Evolutionary conservation across 2,329 filamentous ascomycete species (phyloP).

Genomic region (Aspergillus ochraceoroseus): DNA sequence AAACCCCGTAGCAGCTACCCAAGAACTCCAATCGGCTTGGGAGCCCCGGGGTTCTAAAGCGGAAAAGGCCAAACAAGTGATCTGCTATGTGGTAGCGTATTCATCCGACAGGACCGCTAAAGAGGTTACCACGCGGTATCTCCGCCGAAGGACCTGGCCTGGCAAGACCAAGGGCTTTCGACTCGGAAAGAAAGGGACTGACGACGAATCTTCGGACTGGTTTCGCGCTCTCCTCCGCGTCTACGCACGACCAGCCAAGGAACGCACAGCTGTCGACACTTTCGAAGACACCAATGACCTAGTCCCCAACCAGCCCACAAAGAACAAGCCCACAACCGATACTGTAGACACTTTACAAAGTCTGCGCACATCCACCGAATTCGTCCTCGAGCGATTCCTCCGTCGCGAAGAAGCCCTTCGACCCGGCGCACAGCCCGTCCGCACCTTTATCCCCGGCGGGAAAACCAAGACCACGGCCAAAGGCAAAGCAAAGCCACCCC

Average conservation of each 20-base stretch:
- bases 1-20: conserved; percentile 63
- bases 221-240: conserved; percentile 73
- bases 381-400: conserved; percentile 76
- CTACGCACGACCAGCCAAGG: conserved; percentile 55
- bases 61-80: conserved; percentile 80
- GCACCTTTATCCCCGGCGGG: conserved; percentile 62
- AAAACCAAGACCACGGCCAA: conserved; percentile 65
- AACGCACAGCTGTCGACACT: conserved; percentile 67
- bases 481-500: conserved; percentile 22
- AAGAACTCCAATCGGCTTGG: conserved; percentile 67
- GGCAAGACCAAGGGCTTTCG: conserved; percentile 85
- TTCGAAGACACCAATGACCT: conserved; percentile 74
- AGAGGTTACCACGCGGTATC: conserved; percentile 87
- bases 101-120: conserved; percentile 83
- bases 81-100: conserved; percentile 82
- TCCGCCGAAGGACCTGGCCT: conserved; percentile 74
- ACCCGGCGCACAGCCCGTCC: conserved; percentile 63
- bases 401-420: conserved; percentile 86
- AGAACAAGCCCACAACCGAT: conserved; percentile 67
- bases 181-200: conserved; percentile 64
- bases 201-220: conserved; percentile 62
- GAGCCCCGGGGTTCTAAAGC: conserved; percentile 79
- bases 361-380: conserved; percentile 81
- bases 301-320: conserved; percentile 60
- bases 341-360: conserved; percentile 73